Evolutionary conservation across 108 stramenopile species (phyloP).

Genomic region (Cyclostephanos tholiformis): DNA sequence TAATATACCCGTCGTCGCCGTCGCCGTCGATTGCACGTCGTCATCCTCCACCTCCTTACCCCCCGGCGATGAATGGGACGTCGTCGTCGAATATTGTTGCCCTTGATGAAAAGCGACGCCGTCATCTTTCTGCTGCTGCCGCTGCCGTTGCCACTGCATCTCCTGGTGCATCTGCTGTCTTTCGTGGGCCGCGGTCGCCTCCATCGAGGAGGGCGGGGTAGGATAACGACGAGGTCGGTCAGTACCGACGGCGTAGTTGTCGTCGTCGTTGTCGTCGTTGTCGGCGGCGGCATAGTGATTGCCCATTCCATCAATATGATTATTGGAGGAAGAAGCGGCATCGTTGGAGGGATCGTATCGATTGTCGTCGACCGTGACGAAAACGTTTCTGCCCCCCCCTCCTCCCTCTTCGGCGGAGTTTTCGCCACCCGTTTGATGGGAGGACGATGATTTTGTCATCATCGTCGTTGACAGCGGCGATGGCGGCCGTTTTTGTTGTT

Average conservation of each 20-base stretch:
- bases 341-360: not conserved
- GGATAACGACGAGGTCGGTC: not conserved
- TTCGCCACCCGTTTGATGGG: not conserved
- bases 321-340: not conserved
- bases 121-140: not conserved
- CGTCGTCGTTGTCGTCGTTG: not conserved
- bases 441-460: not conserved
- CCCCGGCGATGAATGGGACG: not conserved
- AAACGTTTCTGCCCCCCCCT: not conserved
- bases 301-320: not conserved
- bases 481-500: not conserved
- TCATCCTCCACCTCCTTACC: constrained; percentile 7
- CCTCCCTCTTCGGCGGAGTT: not conserved
- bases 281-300: not conserved
- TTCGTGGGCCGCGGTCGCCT: constrained; percentile 4
- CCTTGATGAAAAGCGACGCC: constrained; percentile 5
- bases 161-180: constrained; percentile 10
- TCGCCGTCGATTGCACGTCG: not conserved
- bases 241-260: not conserved
- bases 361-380: no score
- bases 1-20: not conserved
- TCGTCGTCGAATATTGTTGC: constrained; percentile 7
- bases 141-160: constrained; percentile 9
- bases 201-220: not conserved
- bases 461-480: not conserved